Base-by-base conservation (phyloP, 192 early-diverging fungal genomes). In the Diversispora epigaea region DNA sequence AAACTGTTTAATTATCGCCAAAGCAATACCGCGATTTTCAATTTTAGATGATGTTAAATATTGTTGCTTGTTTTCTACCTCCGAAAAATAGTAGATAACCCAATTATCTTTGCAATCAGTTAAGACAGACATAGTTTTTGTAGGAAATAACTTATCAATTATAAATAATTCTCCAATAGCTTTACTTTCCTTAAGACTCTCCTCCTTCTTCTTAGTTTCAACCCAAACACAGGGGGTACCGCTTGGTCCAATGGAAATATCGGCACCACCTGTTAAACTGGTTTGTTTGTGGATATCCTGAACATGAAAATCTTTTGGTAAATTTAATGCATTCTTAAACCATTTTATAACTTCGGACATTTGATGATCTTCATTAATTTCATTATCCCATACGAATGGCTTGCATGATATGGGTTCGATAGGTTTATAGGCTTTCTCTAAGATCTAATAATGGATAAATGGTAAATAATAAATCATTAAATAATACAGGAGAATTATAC, bases 61-160 rank as follows among this genome's bases (percentile, higher is more conserved):
- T 14, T 66, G 41, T 66, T 66, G 40, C 4, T 66, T 10, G 1
- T 66, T 66, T 66, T 60, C 25, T 32, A 32, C 4, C 17, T 21
- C 25, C 47, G 40, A 14, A 40, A 69, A 69, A 40, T 54, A 69
- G 68, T 6, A 69, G 54, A 69, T 69, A 54, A 54, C 4, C 68
- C 68, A 69, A 69, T 69, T 49, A 32, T 69, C 68, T 54, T 69
- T 69, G 68, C 68, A 69, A 69, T 69, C 68, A 5, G 46, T 69
- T 45, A 69, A 69, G 68, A 69, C 68, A 17, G 52, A n/a, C 68
- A 69, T 54, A 9, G 68, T 4, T 41, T 50, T 69, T 55, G 43
- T 19, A 1, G n/a, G 19, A 39, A 54, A 40, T 1, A 22, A 17
- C 8, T 69, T 49, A 69, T 69, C 67, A n/a, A 69, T 52, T 69